phyloP scores from a whole-genome alignment of 208 protist genomes.

The Borovskyia barvae region DNA sequence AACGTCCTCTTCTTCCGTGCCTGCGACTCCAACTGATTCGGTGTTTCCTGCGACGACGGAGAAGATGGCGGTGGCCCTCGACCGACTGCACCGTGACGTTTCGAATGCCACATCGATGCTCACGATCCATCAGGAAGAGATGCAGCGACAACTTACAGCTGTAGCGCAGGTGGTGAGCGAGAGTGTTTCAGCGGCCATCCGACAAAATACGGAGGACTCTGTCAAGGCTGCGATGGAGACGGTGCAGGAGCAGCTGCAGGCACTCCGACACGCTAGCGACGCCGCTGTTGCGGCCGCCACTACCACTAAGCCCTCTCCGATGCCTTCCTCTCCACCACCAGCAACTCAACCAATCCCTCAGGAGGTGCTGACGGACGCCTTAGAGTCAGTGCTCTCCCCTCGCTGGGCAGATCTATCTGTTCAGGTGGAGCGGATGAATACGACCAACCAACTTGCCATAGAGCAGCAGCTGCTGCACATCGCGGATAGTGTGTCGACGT shows the following conservation, averaged over 20 bases:
- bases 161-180: slow-evolving; percentile 73
- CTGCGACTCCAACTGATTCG: not conserved
- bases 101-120: slow-evolving; percentile 10
- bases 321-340: not conserved
- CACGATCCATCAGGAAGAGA: slow-evolving; percentile 24
- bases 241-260: slow-evolving; percentile 20
- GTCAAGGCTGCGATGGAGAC: slow-evolving; percentile 22
- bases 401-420: slow-evolving; percentile 31
- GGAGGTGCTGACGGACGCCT: slow-evolving; percentile 32
- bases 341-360: slow-evolving; percentile 19
- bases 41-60: slow-evolving; percentile 3
- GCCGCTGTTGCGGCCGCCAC: not conserved
- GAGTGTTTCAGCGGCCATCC: slow-evolving; percentile 47
- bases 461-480: slow-evolving; percentile 26
- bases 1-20: not conserved
- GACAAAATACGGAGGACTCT: slow-evolving; percentile 22
- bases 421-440: slow-evolving; percentile 26
- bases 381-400: slow-evolving; percentile 51
- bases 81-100: slow-evolving; percentile 31
- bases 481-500: slow-evolving; percentile 25
- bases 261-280: slow-evolving; percentile 6
- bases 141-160: slow-evolving; percentile 44
- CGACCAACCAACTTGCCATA: slow-evolving; percentile 20
- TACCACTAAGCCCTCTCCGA: not conserved
- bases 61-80: slow-evolving; percentile 22